Percentiles rank a stretch among this genome's conserved stretches.
Evolutionary conservation across 805 yeast genomes (phyloP).

Genomic region (Isabelozyma heimii): DNA sequence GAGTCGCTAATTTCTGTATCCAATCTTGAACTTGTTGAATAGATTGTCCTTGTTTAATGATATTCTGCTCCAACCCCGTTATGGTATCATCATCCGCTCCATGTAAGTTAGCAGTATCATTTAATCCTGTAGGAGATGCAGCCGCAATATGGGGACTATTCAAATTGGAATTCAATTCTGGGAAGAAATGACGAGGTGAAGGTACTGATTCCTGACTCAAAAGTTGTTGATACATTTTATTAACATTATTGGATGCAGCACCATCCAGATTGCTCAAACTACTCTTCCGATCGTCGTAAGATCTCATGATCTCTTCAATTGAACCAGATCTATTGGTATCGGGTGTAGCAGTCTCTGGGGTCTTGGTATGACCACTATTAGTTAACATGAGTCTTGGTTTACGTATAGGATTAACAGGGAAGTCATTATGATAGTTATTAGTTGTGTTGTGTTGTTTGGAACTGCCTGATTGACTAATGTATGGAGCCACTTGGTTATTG

Average conservation of each 20-base stretch:
- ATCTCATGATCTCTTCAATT: conserved; percentile 29
- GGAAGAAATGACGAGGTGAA: conserved; percentile 32
- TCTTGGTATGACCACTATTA: conserved; percentile 29
- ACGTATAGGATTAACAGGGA: conserved; percentile 14
- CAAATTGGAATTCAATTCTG: conserved; percentile 21
- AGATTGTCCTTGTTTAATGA: conserved; percentile 49
- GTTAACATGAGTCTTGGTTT: conserved; percentile 41
- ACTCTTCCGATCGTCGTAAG: conserved; percentile 9
- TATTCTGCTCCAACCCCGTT: conserved; percentile 44
- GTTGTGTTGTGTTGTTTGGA: not conserved
- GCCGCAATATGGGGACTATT: not conserved
- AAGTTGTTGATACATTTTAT: conserved; percentile 30
- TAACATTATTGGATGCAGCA: conserved; percentile 13
- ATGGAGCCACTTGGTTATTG: conserved; percentile 16
- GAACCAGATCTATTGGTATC: conserved; percentile 6
- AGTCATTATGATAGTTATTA: not conserved
- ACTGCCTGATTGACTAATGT: conserved; percentile 2
- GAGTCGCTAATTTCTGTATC: conserved; percentile 39
- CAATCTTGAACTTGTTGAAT: conserved; percentile 57
- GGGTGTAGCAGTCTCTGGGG: conserved; percentile 2
- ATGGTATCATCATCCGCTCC: conserved; percentile 14
- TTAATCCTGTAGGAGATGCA: not conserved
- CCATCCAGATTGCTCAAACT: not conserved
- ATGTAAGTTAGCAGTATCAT: not conserved
- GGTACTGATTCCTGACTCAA: conserved; percentile 23